Percentiles rank a stretch among this genome's conserved stretches.
Conservation (phyloP, 306 rosid genomes). For the Cercis canadensis region DNA sequence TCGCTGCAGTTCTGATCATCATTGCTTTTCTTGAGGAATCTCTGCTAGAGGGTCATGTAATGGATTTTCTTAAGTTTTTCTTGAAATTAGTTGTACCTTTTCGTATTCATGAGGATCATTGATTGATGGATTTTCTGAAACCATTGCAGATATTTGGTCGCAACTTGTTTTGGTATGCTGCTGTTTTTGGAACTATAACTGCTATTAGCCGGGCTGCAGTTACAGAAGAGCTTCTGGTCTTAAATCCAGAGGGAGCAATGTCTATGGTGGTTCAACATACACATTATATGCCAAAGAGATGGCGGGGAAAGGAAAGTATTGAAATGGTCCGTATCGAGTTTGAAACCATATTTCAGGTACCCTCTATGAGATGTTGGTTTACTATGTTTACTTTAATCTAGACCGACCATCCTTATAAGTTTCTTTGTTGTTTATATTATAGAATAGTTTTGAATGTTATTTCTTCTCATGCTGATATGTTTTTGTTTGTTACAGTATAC, state of each 20-base stretch:
- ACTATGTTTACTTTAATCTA: conserved; percentile 28
- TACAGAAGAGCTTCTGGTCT: conserved; percentile 71
- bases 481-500: conserved; percentile 67
- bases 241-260: conserved; percentile 84
- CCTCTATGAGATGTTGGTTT: conserved; percentile 5
- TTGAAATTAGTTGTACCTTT: background rate
- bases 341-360: conserved; percentile 92
- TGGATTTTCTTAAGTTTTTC: conserved; percentile 29
- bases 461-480: conserved; percentile 31
- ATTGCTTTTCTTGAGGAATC: conserved; percentile 92
- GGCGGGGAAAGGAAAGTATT: conserved; percentile 89
- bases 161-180: conserved; percentile 96
- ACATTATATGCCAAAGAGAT: conserved; percentile 95
- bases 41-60: conserved; percentile 96
- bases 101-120: background rate
- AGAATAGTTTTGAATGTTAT: conserved; percentile 22
- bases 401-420: background rate
- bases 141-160: conserved; percentile 81
- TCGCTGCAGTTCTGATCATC: conserved; percentile 91
- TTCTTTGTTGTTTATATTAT: conserved; percentile 15
- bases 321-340: conserved; percentile 67
- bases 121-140: background rate
- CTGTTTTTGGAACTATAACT: conserved; percentile 89
- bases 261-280: conserved; percentile 88
- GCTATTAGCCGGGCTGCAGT: conserved; percentile 83